These are phyloP conservation scores for Hypoxylon sp. DNA, from an alignment of 2,329 filamentous ascomycete genomes.

Conservation along the genomic window DNA sequence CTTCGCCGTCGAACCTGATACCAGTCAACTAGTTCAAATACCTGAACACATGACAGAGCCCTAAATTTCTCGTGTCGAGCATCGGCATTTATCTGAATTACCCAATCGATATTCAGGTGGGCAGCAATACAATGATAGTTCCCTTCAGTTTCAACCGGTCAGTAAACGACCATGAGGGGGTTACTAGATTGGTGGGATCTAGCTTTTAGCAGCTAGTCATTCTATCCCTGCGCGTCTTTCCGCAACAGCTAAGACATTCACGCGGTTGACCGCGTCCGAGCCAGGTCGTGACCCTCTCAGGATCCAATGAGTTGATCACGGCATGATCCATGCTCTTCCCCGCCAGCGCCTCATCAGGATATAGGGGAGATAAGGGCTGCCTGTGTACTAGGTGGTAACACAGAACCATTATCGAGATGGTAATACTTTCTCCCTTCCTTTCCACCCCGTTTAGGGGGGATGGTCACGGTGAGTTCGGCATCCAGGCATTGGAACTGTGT, in stretches of 20 bases:
- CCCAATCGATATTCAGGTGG: not conserved
- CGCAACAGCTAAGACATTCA: constrained; percentile 41
- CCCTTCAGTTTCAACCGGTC: constrained; percentile 10
- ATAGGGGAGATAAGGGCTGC: constrained; percentile 15
- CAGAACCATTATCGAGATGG: constrained; percentile 9
- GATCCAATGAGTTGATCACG: constrained; percentile 35
- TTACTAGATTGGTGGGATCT: constrained; percentile 18
- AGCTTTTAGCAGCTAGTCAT: constrained; percentile 18
- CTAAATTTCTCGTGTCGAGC: not conserved
- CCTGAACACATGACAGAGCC: constrained; percentile 12
- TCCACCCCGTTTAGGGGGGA: constrained; percentile 9
- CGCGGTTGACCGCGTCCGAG: constrained; percentile 43
- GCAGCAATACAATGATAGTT: constrained; percentile 1
- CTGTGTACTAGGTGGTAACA: constrained; percentile 6
- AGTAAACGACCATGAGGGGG: constrained; percentile 11
- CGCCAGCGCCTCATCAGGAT: constrained; percentile 35
- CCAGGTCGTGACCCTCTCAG: constrained; percentile 21
- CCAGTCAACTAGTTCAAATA: constrained; percentile 12
- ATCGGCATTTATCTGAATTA: constrained; percentile 4
- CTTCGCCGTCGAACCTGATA: constrained; percentile 28
- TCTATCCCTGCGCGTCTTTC: constrained; percentile 44
- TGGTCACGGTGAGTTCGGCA: constrained; percentile 1
- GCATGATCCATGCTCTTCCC: constrained; percentile 40
- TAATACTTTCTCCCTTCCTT: constrained; percentile 9
- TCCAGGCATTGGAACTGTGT: constrained; percentile 27